A percentile compares a stretch with the other conserved stretches of the same genome.
phyloP scores from a whole-genome alignment of 805 yeast genomes.

The Candida glaebosa region DNA sequence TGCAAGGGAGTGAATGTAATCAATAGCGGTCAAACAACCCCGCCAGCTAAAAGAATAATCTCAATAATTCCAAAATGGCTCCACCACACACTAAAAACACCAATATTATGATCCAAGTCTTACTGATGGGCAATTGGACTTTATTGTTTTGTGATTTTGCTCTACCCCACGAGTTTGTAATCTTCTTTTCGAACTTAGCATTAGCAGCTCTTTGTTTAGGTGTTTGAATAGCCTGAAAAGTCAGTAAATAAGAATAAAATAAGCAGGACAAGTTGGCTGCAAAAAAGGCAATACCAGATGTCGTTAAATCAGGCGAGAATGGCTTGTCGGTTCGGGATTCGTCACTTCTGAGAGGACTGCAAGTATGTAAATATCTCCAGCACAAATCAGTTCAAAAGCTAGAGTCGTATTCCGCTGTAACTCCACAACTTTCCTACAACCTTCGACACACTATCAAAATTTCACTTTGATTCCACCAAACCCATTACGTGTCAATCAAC shows the following conservation, averaged over 20 bases:
- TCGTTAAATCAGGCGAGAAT: neutral
- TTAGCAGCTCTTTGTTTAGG: conserved; percentile 89
- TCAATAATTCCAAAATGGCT: conserved; percentile 67
- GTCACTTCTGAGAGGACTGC: too few relatives aligned
- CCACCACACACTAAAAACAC: conserved; percentile 78
- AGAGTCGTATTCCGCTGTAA: too few relatives aligned
- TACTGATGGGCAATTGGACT: conserved; percentile 52
- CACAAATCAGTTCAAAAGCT: too few relatives aligned
- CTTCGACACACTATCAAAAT: too few relatives aligned
- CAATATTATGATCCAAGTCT: conserved; percentile 58
- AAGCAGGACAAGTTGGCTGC: neutral
- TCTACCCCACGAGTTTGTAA: conserved; percentile 74
- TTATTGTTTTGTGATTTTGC: conserved; percentile 44
- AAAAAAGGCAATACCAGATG: neutral
- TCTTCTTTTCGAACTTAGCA: conserved; percentile 70
- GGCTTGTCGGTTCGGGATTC: too few relatives aligned
- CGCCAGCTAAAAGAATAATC: conserved; percentile 52
- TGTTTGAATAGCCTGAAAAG: conserved; percentile 66
- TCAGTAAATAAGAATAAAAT: conserved; percentile 1
- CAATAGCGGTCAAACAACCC: too few relatives aligned
- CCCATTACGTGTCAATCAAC: too few relatives aligned
- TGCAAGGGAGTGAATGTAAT: conserved; percentile 1
- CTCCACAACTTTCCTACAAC: too few relatives aligned
- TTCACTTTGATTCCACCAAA: too few relatives aligned
- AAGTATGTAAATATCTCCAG: too few relatives aligned